Evolutionary conservation across 805 yeast species (phyloP).

Genomic region (Lipomyces orientalis): DNA sequence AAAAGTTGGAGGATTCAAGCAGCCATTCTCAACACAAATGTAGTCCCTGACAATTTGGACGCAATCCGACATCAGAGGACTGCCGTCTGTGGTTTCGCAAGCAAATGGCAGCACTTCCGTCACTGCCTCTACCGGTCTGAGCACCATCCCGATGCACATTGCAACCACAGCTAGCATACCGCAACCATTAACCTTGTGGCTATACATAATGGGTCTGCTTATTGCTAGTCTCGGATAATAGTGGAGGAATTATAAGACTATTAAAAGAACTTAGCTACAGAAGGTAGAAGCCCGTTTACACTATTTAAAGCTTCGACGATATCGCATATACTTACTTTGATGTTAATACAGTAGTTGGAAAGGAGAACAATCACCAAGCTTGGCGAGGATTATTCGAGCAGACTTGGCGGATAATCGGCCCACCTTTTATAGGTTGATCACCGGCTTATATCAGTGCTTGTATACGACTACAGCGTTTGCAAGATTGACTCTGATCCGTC

Average conservation of each 20-base stretch:
- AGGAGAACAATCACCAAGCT: not conserved
- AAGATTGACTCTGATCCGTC: not conserved
- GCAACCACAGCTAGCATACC: not conserved
- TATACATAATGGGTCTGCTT: not conserved
- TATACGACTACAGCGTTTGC: not conserved
- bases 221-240: not conserved
- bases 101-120: slow-evolving; percentile 9
- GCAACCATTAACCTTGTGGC: not conserved
- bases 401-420: not conserved
- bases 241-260: not conserved
- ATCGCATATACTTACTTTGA: not conserved
- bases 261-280: not conserved
- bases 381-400: not conserved
- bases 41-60: slow-evolving; percentile 4
- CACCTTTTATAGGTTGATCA: too few relatives aligned
- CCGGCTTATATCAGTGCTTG: not conserved
- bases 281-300: not conserved
- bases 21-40: slow-evolving; percentile 9
- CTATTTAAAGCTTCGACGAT: too few relatives aligned
- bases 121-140: slow-evolving; percentile 2
- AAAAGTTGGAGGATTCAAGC: slow-evolving; percentile 1
- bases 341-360: not conserved
- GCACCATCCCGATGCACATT: not conserved
- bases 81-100: slow-evolving; percentile 8
- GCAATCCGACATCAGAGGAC: slow-evolving; percentile 2